Evolutionary conservation across 2,329 filamentous ascomycete genomes (phyloP).

Genomic region (Magnaporthales sp.): DNA sequence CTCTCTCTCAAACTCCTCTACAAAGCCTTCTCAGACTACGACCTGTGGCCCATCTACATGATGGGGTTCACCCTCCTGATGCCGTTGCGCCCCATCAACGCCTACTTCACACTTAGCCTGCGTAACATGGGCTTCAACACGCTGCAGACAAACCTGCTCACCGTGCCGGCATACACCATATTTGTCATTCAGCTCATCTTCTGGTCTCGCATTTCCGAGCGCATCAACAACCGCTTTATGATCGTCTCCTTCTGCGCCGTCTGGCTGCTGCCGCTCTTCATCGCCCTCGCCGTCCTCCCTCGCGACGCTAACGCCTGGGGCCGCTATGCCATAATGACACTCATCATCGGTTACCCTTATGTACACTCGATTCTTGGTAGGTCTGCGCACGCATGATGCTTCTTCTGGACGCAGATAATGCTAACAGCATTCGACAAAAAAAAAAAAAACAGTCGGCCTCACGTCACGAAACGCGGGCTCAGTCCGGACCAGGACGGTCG

Average conservation of each 20-base stretch:
- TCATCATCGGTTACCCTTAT: constrained; percentile 41
- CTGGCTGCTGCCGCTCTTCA: constrained; percentile 3
- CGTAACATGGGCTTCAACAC: constrained; percentile 9
- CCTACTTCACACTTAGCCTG: constrained; percentile 11
- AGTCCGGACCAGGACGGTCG: constrained; percentile 50
- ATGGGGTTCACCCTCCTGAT: constrained; percentile 9
- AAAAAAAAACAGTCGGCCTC: background rate
- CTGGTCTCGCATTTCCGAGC: constrained; percentile 37
- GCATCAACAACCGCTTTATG: constrained; percentile 32
- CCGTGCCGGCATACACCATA: constrained; percentile 16
- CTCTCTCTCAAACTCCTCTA: constrained; percentile 30
- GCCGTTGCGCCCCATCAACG: constrained; percentile 6
- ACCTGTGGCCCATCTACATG: constrained; percentile 12
- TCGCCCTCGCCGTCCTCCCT: constrained; percentile 30
- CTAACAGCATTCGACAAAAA: background rate
- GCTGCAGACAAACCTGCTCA: constrained; percentile 12
- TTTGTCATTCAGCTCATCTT: constrained; percentile 23
- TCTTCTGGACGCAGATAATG: no score
- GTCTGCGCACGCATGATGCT: no score
- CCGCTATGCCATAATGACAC: constrained; percentile 33
- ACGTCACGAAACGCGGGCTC: constrained; percentile 43
- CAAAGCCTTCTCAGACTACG: constrained; percentile 9
- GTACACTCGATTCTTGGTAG: constrained; percentile 17
- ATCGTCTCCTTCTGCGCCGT: constrained; percentile 21
- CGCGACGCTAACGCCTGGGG: constrained; percentile 28